Evolutionary conservation across 345 rosid species (phyloP).

Genomic region (Angophora floribunda): DNA sequence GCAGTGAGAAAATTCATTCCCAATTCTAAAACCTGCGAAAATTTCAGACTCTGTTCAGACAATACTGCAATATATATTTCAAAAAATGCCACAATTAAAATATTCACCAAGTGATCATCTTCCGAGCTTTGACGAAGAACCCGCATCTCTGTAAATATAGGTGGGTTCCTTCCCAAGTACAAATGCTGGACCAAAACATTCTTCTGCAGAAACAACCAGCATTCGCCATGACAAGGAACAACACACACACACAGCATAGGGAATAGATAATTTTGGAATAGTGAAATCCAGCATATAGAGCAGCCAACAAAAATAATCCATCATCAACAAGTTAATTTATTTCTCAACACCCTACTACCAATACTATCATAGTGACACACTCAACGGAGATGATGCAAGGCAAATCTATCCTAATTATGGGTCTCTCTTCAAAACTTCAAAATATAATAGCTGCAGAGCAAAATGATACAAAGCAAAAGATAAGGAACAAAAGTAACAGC

Average conservation of each 20-base stretch:
- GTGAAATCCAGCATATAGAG: not conserved
- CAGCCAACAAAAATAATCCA: not conserved
- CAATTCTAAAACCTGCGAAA: slow-evolving; percentile 68
- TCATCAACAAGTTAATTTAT: not conserved
- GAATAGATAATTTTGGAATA: not conserved
- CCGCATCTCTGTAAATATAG: slow-evolving; percentile 82
- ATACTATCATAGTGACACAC: not conserved
- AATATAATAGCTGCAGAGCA: not conserved
- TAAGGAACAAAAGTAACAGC: not conserved
- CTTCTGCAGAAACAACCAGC: slow-evolving; percentile 40
- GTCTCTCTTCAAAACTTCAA: not conserved
- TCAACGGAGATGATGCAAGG: not conserved
- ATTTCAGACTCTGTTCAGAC: not conserved
- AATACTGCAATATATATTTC: not conserved
- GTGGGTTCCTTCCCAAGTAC: slow-evolving; percentile 91
- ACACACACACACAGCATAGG: not conserved
- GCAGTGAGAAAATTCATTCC: slow-evolving; percentile 93
- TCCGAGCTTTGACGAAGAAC: slow-evolving; percentile 57
- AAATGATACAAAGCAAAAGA: not conserved
- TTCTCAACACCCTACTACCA: not conserved
- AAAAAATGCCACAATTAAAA: not conserved
- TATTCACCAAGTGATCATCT: slow-evolving; percentile 85
- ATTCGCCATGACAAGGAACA: not conserved
- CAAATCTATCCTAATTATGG: not conserved
- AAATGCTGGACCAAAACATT: slow-evolving; percentile 67